Evolutionary conservation across 441 rosid species (phyloP).

Genomic region (Erodium texanum): DNA sequence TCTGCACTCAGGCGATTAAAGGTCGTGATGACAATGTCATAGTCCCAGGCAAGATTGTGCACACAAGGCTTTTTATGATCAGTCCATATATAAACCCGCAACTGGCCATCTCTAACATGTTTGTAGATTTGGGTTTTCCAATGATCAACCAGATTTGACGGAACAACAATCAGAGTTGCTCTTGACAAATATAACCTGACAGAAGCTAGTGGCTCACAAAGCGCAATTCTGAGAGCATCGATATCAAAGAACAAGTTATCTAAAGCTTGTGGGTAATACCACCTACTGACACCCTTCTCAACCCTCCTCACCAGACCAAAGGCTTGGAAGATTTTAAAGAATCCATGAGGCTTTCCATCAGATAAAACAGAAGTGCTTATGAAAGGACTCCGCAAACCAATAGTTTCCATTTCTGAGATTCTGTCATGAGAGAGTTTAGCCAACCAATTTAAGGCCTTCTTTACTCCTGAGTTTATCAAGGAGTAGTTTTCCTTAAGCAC

Average conservation of each 20-base stretch:
- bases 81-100: constrained; percentile 68
- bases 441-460: constrained; percentile 76
- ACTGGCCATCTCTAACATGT: constrained; percentile 70
- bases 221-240: constrained; percentile 73
- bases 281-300: constrained; percentile 54
- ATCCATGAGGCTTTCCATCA: constrained; percentile 32
- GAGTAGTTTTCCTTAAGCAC: constrained; percentile 62
- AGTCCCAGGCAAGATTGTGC: constrained; percentile 91
- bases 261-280: constrained; percentile 69
- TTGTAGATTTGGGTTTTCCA: constrained; percentile 82
- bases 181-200: constrained; percentile 75
- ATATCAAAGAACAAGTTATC: constrained; percentile 77
- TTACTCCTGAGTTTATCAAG: constrained; percentile 38
- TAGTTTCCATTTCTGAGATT: constrained; percentile 77
- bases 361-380: constrained; percentile 31
- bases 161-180: constrained; percentile 85
- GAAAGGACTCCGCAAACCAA: constrained; percentile 62
- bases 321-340: constrained; percentile 60
- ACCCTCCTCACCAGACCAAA: constrained; percentile 67
- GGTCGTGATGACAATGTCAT: constrained; percentile 85
- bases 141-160: constrained; percentile 75
- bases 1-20: constrained; percentile 92
- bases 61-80: constrained; percentile 56
- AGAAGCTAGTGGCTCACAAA: constrained; percentile 63
- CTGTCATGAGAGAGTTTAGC: constrained; percentile 55